Base-by-base conservation (phyloP, 306 rosid species). In the Prunus fruticosa region DNA sequence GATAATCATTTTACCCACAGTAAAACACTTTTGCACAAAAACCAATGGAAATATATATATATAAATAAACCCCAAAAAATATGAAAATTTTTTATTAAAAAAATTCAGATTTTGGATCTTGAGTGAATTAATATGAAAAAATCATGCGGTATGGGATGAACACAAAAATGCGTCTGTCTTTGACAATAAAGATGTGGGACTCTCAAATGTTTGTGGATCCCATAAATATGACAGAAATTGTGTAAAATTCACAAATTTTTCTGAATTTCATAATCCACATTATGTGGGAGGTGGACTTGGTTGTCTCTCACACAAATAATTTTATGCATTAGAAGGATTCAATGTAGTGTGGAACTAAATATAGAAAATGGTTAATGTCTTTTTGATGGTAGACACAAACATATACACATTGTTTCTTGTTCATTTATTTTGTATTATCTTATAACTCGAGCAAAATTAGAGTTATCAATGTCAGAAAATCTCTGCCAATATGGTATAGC, bases 401-500 rank as follows among this genome's bases (percentile, higher is more conserved):
- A 63, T 30, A 13, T 16, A 32, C 67, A 63, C 67, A 32, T 7
- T 63, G 67, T 63, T 63, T 63, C 22, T 63, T 30, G 11, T 16
- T 28, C 65, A 61, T 52, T 57, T 53, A 38, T 22, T 22, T 27
- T 57, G 28, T 12, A 10, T 11, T 57, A 57, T 22, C 43, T 22
- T 57, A 57, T n/a, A 52, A 52, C 2, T 52, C 8, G 4, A 12
- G 5, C 11, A 1, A 20, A 22, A 57, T 52, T 52, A 18, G 9
- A 9, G 9, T 38, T 1, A 38, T 0, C 2, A 38, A 7, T 9
- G 43, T 7, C 7, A 38, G 8, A 7, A 38, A 38, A 7, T 38
- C 8, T 6, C 43, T 38, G 2, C 0, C 2, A 38, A 38, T 8
- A 38, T 6, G 0, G 9, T 38, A 0, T 38, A 6, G 0, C 2